phyloP scores from a whole-genome alignment of 345 rosid genomes.

The Cochlearia excelsa region DNA sequence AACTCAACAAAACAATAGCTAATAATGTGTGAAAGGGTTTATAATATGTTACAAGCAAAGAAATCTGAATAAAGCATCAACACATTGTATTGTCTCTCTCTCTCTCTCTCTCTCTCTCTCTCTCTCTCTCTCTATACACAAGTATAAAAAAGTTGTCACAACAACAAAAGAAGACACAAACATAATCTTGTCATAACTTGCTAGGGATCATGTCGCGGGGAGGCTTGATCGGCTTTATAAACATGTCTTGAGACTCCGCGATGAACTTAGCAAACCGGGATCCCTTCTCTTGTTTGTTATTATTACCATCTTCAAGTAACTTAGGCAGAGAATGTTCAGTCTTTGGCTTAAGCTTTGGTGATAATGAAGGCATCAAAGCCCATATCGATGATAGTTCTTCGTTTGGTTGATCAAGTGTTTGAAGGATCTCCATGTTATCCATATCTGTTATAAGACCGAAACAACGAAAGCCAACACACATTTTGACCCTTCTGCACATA shows the following conservation, averaged over 20 bases:
- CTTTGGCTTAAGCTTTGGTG: constrained; percentile 52
- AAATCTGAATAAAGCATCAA: background rate
- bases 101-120: no score
- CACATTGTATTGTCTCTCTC: no score
- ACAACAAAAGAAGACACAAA: constrained; percentile 10
- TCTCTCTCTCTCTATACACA: no score
- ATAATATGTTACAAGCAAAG: constrained; percentile 11
- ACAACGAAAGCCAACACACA: background rate
- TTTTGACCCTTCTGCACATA: constrained; percentile 4
- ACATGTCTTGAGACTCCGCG: constrained; percentile 48
- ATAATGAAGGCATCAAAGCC: constrained; percentile 74
- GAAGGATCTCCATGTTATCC: constrained; percentile 46
- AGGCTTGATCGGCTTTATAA: constrained; percentile 39
- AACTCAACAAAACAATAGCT: background rate
- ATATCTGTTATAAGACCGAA: constrained; percentile 46
- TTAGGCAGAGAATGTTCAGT: constrained; percentile 40
- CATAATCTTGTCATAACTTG: constrained; percentile 56
- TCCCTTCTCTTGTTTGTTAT: constrained; percentile 54
- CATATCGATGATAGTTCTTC: constrained; percentile 63
- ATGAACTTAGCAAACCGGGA: constrained; percentile 83
- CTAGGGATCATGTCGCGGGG: constrained; percentile 42
- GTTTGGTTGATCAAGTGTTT: constrained; percentile 64
- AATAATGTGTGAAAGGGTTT: background rate
- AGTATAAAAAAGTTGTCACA: no score
- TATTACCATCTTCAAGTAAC: constrained; percentile 40